Evolutionary conservation across 306 rosid species (phyloP).

Genomic region (Lupinus albus): DNA sequence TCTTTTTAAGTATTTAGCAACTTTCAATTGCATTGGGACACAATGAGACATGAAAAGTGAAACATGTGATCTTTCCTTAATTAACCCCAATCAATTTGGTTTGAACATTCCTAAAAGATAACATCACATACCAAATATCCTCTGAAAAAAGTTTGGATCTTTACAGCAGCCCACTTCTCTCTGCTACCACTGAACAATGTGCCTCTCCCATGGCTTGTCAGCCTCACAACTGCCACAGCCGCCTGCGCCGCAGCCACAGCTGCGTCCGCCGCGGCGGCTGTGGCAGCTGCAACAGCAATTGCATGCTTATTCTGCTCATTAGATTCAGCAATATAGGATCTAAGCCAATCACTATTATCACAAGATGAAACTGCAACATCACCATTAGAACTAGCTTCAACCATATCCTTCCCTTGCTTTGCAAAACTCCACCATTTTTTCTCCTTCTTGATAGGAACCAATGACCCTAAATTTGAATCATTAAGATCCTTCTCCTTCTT

Average conservation of each 20-base stretch:
- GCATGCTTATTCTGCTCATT: conserved; percentile 86
- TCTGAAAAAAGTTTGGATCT: conserved; percentile 87
- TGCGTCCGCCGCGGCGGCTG: conserved; percentile 87
- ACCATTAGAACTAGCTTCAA: conserved; percentile 6
- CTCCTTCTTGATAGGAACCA: conserved; percentile 47
- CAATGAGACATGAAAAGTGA: no score
- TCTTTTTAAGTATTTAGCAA: no score
- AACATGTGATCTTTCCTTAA: no score
- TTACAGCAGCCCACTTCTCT: conserved; percentile 69
- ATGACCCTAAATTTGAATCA: conserved; percentile 43
- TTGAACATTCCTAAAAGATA: conserved; percentile 20
- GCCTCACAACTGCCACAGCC: conserved; percentile 83
- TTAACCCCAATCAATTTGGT: conserved; percentile 16
- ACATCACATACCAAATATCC: conserved; percentile 72
- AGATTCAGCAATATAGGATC: conserved; percentile 67
- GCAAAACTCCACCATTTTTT: conserved; percentile 88
- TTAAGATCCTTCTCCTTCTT: conserved; percentile 67
- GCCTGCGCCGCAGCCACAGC: conserved; percentile 92
- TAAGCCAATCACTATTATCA: conserved; percentile 63
- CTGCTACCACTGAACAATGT: conserved; percentile 58
- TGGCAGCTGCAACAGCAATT: conserved; percentile 96
- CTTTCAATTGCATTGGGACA: no score
- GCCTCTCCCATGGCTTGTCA: conserved; percentile 71
- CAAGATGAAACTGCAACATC: conserved; percentile 26
- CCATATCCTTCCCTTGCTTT: conserved; percentile 58